Evolutionary conservation across 1,284 basidiomycete species (phyloP).

Genomic region (Abortiporus biennis): DNA sequence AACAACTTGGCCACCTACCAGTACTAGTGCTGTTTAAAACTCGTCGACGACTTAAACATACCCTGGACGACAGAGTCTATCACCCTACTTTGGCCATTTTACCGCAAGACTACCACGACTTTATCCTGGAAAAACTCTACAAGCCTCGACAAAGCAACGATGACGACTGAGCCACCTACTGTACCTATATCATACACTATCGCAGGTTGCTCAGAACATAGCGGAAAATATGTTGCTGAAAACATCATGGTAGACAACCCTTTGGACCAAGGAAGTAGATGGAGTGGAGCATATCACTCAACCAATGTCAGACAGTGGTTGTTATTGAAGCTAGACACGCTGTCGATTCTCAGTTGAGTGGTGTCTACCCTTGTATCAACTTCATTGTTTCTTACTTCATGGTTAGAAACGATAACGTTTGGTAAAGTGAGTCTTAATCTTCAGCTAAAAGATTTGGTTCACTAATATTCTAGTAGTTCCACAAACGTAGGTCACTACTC

Average conservation of each 20-base stretch:
- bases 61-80: no score
- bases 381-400: constrained; percentile 3
- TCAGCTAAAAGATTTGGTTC: background rate
- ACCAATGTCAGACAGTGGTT: constrained; percentile 63
- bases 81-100: no score
- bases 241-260: constrained; percentile 64
- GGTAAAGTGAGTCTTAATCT: constrained; percentile 58
- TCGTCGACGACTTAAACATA: no score
- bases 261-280: constrained; percentile 58
- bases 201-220: constrained; percentile 59
- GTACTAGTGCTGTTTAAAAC: no score
- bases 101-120: no score
- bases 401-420: constrained; percentile 63
- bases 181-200: no score
- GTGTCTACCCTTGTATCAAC: constrained; percentile 2
- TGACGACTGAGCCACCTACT: no score
- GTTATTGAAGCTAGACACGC: constrained; percentile 50
- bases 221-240: constrained; percentile 59
- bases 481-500: constrained; percentile 39
- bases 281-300: constrained; percentile 59
- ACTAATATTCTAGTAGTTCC: constrained; percentile 32
- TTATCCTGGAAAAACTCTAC: no score
- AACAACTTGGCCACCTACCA: no score
- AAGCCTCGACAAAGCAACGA: no score
- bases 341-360: constrained; percentile 64